Conservation (phyloP, 2,329 filamentous ascomycete species). For the Pseudohalonectria lignicola region DNA sequence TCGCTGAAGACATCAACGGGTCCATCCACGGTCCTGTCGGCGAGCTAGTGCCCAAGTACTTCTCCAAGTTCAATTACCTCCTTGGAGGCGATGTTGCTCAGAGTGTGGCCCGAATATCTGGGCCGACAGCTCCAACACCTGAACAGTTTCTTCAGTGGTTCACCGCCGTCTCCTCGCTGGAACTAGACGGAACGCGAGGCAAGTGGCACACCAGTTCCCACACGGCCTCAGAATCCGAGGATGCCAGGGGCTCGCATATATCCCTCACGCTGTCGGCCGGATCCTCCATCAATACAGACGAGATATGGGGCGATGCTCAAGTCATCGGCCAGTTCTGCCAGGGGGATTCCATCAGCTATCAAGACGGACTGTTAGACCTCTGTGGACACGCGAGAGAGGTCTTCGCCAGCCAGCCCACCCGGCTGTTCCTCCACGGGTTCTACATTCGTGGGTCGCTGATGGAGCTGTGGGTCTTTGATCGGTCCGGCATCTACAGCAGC, state of each 20-base stretch:
- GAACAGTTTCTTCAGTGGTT: background rate
- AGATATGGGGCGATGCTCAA: background rate
- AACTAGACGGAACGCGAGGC: background rate
- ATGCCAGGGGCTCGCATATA: background rate
- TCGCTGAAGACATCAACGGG: background rate
- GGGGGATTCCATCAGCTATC: background rate
- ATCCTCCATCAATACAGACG: background rate
- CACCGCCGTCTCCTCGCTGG: background rate
- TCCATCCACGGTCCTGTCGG: background rate
- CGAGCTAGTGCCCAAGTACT: background rate
- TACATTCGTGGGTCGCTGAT: conserved; percentile 18
- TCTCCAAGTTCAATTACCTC: background rate
- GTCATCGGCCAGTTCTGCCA: background rate
- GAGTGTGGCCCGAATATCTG: too few species aligned
- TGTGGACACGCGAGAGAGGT: conserved; percentile 7
- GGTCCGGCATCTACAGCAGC: conserved; percentile 21
- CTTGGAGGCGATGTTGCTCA: background rate
- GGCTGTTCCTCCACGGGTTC: conserved; percentile 24
- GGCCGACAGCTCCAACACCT: background rate
- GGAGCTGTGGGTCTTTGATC: conserved; percentile 24
- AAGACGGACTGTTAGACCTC: background rate
- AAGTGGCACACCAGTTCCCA: background rate
- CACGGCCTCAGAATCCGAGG: background rate
- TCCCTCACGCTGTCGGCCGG: background rate
- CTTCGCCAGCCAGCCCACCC: conserved; percentile 19